Evolutionary conservation across 345 rosid species (phyloP).

Genomic region (Syzygium oleosum): DNA sequence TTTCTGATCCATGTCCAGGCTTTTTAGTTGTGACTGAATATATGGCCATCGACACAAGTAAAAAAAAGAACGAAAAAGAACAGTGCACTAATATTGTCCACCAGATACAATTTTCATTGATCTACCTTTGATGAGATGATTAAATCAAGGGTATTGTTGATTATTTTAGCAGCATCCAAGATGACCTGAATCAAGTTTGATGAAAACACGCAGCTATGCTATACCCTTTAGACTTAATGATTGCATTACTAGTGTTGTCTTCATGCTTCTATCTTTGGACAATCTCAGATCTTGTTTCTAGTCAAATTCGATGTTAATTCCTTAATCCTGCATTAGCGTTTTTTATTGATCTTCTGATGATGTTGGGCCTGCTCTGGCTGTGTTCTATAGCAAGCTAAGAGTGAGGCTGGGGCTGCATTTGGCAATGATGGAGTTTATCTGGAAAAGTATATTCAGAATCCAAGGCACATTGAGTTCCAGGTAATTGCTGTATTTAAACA

Average conservation of each 20-base stretch:
- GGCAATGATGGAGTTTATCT: slow-evolving; percentile 98
- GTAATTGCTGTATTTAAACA: slow-evolving; percentile 21
- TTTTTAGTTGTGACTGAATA: background rate
- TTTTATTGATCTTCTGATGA: background rate
- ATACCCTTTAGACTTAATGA: background rate
- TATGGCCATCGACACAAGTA: background rate
- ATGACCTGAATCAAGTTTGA: background rate
- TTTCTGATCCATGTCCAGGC: background rate
- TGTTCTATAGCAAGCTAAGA: slow-evolving; percentile 82
- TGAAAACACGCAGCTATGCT: background rate
- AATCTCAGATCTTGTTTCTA: background rate
- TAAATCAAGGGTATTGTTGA: background rate
- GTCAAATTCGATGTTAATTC: background rate
- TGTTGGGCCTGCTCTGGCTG: background rate
- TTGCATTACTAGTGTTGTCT: background rate
- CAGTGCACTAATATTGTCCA: background rate
- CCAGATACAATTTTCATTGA: background rate
- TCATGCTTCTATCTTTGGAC: background rate
- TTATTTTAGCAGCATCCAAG: background rate
- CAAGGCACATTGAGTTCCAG: slow-evolving; percentile 99
- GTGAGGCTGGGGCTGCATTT: slow-evolving; percentile 98
- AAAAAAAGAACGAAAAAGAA: background rate
- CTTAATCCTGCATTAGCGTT: background rate
- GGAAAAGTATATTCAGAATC: slow-evolving; percentile 91
- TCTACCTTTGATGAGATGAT: background rate